Conservation (phyloP, 1,284 basidiomycete species). For the Tilletia indica region DNA sequence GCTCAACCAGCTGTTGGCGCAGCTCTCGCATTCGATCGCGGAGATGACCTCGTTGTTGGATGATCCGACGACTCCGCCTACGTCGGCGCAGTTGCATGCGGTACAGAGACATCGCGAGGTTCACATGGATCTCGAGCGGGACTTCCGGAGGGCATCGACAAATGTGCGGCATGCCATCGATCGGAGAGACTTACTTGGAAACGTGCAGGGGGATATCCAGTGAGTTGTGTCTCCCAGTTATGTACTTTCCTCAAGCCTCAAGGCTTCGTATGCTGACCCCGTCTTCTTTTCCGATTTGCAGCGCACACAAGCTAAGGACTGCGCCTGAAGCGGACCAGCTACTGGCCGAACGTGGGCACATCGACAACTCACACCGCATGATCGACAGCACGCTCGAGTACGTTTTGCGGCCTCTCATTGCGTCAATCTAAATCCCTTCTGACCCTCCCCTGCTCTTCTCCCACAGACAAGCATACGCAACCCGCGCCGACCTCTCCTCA, state of each 20-base stretch:
- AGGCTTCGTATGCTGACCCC: no score
- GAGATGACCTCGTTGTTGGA: constrained; percentile 68
- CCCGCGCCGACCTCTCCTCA: constrained; percentile 85
- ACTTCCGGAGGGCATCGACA: constrained; percentile 57
- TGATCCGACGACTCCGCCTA: constrained; percentile 72
- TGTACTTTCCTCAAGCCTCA: constrained; percentile 15
- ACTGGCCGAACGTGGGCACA: constrained; percentile 78
- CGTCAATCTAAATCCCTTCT: neutral
- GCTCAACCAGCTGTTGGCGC: constrained; percentile 71
- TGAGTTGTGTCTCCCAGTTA: constrained; percentile 58
- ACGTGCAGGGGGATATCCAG: constrained; percentile 95
- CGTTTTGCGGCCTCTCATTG: constrained; percentile 7
- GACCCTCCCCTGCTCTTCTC: neutral
- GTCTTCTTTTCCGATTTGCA: constrained; percentile 28
- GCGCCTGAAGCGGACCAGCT: constrained; percentile 81
- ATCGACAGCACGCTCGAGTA: constrained; percentile 87
- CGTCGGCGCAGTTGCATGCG: constrained; percentile 79
- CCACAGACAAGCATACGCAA: constrained; percentile 90
- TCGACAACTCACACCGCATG: constrained; percentile 91
- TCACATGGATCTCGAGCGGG: constrained; percentile 79
- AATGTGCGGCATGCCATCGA: constrained; percentile 74
- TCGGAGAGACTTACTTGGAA: constrained; percentile 79
- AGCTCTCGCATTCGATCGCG: constrained; percentile 37
- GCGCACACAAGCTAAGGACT: constrained; percentile 68
- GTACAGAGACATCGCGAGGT: constrained; percentile 87